Conservation (phyloP, 495 filamentous ascomycete genomes). For the Corynascus novoguineensis region DNA sequence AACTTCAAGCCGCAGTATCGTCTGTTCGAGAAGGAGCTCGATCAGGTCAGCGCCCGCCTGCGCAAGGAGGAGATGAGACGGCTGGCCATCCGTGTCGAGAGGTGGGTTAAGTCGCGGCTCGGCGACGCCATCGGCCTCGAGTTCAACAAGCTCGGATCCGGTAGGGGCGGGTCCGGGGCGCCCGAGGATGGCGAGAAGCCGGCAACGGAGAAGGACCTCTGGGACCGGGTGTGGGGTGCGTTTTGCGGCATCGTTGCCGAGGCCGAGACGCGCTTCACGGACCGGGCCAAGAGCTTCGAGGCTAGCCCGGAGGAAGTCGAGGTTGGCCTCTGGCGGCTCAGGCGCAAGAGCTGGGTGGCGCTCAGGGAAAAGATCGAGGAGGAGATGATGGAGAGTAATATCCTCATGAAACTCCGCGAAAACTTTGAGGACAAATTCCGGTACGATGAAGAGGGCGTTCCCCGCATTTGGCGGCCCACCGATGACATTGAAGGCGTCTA, state of each 20-base stretch:
- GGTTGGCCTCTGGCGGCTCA: conserved; percentile 84
- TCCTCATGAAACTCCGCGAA: conserved; percentile 90
- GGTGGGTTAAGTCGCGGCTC: conserved; percentile 83
- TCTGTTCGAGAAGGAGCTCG: conserved; percentile 70
- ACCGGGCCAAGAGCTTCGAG: conserved; percentile 86
- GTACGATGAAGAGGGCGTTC: conserved; percentile 92
- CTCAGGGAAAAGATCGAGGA: conserved; percentile 88
- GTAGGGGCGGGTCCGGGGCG: conserved; percentile 70
- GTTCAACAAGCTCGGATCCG: conserved; percentile 89
- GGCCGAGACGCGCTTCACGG: conserved; percentile 77
- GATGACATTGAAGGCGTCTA: conserved; percentile 97
- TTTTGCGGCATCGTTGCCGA: conserved; percentile 82
- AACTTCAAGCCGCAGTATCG: conserved; percentile 54
- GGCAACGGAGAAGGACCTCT: conserved; percentile 71
- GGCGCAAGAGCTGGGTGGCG: conserved; percentile 90
- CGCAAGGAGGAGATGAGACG: conserved; percentile 94
- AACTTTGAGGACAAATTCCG: conserved; percentile 99
- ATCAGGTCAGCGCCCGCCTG: conserved; percentile 74
- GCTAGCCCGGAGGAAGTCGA: conserved; percentile 87
- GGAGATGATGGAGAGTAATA: conserved; percentile 95
- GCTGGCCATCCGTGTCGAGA: conserved; percentile 80
- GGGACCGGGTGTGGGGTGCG: conserved; percentile 91
- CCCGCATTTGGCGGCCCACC: conserved; percentile 91
- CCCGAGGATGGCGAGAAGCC: conserved; percentile 73
- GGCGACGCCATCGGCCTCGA: conserved; percentile 84